These are phyloP conservation scores for Sporisorium exsertum DNA, from an alignment of 1,284 basidiomycete species.

Conservation along the genomic window DNA sequence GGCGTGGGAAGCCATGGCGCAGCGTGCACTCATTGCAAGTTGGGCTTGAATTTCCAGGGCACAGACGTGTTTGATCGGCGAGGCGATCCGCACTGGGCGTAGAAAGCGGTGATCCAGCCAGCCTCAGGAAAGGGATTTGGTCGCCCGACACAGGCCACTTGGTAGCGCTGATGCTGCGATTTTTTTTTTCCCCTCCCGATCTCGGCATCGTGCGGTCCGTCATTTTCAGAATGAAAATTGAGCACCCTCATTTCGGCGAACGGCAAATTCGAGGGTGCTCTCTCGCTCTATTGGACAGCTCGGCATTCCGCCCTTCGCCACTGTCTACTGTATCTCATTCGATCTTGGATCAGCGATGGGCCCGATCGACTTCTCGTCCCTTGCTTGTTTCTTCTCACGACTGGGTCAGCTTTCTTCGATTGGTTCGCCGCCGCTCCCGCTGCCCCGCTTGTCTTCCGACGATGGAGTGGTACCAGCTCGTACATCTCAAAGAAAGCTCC, in stretches of 20 bases:
- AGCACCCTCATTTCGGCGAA: not conserved
- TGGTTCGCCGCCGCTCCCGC: no score
- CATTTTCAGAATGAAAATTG: not conserved
- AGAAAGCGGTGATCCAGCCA: not conserved
- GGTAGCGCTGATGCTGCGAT: no score
- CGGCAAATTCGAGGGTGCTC: not conserved
- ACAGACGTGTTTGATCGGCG: constrained; percentile 18
- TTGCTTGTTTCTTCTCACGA: not conserved
- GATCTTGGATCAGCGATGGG: not conserved
- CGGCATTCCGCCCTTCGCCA: not conserved
- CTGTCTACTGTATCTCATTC: not conserved
- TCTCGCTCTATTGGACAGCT: not conserved
- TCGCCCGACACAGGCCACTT: not conserved
- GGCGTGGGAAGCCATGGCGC: not conserved
- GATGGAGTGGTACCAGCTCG: no score
- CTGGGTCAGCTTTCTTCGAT: not conserved
- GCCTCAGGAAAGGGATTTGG: not conserved
- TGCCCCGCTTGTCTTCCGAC: no score
- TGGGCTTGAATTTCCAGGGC: constrained; percentile 13
- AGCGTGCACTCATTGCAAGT: not conserved
- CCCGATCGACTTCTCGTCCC: not conserved
- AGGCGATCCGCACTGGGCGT: not conserved
- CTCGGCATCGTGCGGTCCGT: no score
- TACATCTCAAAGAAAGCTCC: no score
- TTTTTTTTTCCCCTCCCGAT: not conserved